Percentiles rank a stretch among this genome's conserved stretches.
Evolutionary conservation across 129 eudicot genomes (phyloP).

Genomic region (Solidago caesia): DNA sequence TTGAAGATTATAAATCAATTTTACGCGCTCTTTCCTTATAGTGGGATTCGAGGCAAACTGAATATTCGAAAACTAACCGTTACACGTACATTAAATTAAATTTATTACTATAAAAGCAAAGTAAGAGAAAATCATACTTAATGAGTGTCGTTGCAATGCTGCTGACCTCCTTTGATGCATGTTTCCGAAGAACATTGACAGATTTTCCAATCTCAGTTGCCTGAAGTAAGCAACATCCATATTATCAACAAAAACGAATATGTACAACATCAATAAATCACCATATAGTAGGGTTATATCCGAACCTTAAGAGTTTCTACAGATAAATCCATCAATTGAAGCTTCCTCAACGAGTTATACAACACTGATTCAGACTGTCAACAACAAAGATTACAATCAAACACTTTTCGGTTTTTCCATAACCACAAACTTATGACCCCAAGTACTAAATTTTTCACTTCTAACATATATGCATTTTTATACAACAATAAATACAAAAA

Average conservation of each 20-base stretch:
- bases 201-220: constrained; percentile 84
- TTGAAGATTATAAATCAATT: constrained; percentile 16
- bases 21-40: background rate
- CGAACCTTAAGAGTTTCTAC: constrained; percentile 76
- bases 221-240: constrained; percentile 42
- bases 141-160: constrained; percentile 54
- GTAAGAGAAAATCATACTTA: constrained; percentile 51
- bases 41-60: constrained; percentile 4
- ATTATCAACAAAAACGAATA: background rate
- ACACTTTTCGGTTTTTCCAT: background rate
- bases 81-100: background rate
- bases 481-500: background rate
- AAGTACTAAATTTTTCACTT: no score
- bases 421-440: background rate
- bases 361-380: constrained; percentile 63
- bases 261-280: background rate
- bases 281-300: constrained; percentile 7
- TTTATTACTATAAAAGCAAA: constrained; percentile 6
- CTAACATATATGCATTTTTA: background rate
- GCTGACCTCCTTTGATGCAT: constrained; percentile 55
- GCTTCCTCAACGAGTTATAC: constrained; percentile 73
- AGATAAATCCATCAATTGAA: constrained; percentile 67
- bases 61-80: constrained; percentile 10
- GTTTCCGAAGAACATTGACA: constrained; percentile 64
- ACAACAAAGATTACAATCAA: background rate